Evolutionary conservation across 345 rosid genomes (phyloP).

Genomic region (Chamaenerion angustifolium): DNA sequence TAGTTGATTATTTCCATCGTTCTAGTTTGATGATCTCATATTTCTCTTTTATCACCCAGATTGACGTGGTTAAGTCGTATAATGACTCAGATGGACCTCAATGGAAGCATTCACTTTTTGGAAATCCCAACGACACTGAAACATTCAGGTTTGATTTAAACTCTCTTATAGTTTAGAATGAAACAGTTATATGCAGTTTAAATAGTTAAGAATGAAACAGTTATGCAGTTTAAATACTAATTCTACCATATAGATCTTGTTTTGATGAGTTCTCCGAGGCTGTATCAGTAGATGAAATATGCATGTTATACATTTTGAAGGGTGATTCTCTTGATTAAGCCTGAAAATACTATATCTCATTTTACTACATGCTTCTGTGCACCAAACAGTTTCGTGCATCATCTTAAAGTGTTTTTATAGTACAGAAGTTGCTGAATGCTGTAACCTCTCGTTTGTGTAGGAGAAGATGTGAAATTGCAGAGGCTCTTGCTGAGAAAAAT

Average conservation of each 20-base stretch:
- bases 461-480: conserved; percentile 81
- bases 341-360: too few relatives aligned
- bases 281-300: too few relatives aligned
- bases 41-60: conserved; percentile 19
- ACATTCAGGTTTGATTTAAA: conserved; percentile 61
- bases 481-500: conserved; percentile 79
- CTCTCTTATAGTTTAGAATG: not conserved
- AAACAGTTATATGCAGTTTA: not conserved
- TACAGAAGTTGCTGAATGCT: too few relatives aligned
- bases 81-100: conserved; percentile 72
- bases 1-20: too few relatives aligned
- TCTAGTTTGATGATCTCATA: too few relatives aligned
- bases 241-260: not conserved
- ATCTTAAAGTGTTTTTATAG: too few relatives aligned
- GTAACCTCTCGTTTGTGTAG: conserved; percentile 20
- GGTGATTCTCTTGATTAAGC: too few relatives aligned
- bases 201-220: not conserved
- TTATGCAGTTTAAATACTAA: not conserved
- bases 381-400: too few relatives aligned
- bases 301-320: too few relatives aligned
- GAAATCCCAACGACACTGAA: conserved; percentile 89
- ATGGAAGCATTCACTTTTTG: conserved; percentile 90
- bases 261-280: too few relatives aligned
- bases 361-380: too few relatives aligned
- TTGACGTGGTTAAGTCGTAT: conserved; percentile 76